phyloP scores from a whole-genome alignment of 805 yeast genomes.

The Suhomyces pyralidae region DNA sequence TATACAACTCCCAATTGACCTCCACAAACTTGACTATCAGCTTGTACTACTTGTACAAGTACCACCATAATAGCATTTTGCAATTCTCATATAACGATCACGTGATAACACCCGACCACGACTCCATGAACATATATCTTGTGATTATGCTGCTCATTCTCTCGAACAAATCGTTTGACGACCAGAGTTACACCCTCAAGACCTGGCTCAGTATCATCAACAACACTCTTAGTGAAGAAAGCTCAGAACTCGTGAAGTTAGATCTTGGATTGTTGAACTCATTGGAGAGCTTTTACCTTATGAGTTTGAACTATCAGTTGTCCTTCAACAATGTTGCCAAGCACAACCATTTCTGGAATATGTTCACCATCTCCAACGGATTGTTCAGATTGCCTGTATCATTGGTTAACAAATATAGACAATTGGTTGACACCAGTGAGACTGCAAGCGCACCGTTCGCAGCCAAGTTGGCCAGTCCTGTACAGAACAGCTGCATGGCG shows the following conservation, averaged over 20 bases:
- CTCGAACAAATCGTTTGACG: conserved; percentile 45
- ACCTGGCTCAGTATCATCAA: conserved; percentile 38
- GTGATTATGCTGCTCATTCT: conserved; percentile 25
- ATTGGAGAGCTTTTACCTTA: conserved; percentile 27
- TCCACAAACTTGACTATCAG: conserved; percentile 22
- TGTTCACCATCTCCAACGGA: conserved; percentile 6
- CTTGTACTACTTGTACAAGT: conserved; percentile 23
- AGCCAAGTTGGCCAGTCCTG: background rate
- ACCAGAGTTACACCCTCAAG: conserved; percentile 48
- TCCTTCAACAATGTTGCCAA: conserved; percentile 19
- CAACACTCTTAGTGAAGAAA: conserved; percentile 7
- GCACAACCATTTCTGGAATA: conserved; percentile 24
- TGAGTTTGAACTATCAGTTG: conserved; percentile 25
- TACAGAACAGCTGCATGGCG: background rate
- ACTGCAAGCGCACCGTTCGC: background rate
- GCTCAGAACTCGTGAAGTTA: conserved; percentile 7
- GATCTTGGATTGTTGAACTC: conserved; percentile 24
- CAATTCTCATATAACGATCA: background rate
- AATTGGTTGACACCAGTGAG: conserved; percentile 7
- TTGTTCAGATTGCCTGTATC: conserved; percentile 9
- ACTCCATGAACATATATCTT: conserved; percentile 19
- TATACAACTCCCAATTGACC: conserved; percentile 21
- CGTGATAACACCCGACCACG: conserved; percentile 9
- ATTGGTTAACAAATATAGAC: conserved; percentile 8
- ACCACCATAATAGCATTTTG: conserved; percentile 11